Evolutionary conservation across 2,329 filamentous ascomycete species (phyloP), one percentile per base, ranked within the genome.

Genomic region (Colletotrichum karsti): DNA sequence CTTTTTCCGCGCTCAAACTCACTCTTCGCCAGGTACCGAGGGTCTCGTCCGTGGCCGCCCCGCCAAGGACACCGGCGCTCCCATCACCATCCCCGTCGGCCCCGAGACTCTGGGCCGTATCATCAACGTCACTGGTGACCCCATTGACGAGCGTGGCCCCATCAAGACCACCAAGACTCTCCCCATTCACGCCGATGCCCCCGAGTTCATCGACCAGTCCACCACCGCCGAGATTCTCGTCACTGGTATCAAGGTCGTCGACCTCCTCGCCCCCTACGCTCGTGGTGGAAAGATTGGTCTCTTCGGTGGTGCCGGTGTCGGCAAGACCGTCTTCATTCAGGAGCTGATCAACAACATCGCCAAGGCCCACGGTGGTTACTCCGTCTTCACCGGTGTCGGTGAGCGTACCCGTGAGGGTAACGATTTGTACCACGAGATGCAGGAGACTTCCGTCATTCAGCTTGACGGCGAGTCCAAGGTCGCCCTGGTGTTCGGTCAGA

Each of bases 231-330:
- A 99, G 88, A 91, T 99, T 84, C 91, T 99, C 77, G 93, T 97
- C 79, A 99, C 96, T 76, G 96, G 96, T 92, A 99, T 99, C 91
- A 99, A 99, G 93, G 96, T 99, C 84, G 96, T 99, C 87, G 96
- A 99, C 84, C 90, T 99, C 75, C 91, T 99, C 80, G 96, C 96
- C 78, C 96, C 96, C 79, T 99, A 99, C 86, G 96, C 96, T 83
- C 96, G 96, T 97, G 96, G 96, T 94, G 96, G 96, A 91, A 99
- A 99, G 93, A 99, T 99, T 90, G 96, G 96, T 93, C 94, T 99
- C 77, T 99, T 99, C 88, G 96, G 96, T 87, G 96, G 96, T 95
- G 96, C 96, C 79, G 96, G 96, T 97, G 96, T 99, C 90, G 96
- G 96, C 86, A 99, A 99, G 93, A 99, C 96, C 83, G 96, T 99